phyloP scores from a whole-genome alignment of 805 yeast species.

The Candida ficus region DNA sequence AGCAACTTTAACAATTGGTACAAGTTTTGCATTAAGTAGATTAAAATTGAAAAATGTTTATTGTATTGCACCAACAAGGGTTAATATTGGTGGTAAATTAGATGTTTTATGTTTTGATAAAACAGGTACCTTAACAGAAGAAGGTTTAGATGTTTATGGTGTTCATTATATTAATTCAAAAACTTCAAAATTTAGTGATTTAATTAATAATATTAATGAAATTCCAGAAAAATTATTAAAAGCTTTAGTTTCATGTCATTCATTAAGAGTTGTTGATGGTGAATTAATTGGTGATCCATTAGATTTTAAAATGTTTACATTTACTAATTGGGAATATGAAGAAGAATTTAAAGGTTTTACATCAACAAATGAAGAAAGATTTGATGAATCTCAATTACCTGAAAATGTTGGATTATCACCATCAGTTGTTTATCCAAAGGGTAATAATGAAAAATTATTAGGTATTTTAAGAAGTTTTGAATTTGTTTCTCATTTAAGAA shows the following conservation, averaged over 20 bases:
- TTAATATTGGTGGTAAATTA: slow-evolving; percentile 92
- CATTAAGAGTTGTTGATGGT: slow-evolving; percentile 71
- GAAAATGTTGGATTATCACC: slow-evolving; percentile 42
- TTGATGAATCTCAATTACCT: slow-evolving; percentile 34
- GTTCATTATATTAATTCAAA: slow-evolving; percentile 35
- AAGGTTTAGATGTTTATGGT: slow-evolving; percentile 85
- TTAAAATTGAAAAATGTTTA: slow-evolving; percentile 65
- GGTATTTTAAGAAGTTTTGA: slow-evolving; percentile 62
- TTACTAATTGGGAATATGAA: slow-evolving; percentile 69
- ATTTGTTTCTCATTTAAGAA: slow-evolving; percentile 74
- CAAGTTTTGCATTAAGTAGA: slow-evolving; percentile 83
- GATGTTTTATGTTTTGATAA: slow-evolving; percentile 92
- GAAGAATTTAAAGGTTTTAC: slow-evolving; percentile 53
- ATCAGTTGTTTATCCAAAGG: slow-evolving; percentile 43
- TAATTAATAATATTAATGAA: slow-evolving; percentile 21
- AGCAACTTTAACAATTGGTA: slow-evolving; percentile 94
- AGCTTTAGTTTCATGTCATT: slow-evolving; percentile 68
- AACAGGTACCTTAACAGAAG: slow-evolving; percentile 96
- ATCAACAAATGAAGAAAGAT: slow-evolving; percentile 33
- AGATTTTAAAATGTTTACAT: slow-evolving; percentile 89
- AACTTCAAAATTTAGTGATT: slow-evolving; percentile 20
- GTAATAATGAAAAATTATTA: slow-evolving; percentile 33
- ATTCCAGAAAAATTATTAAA: slow-evolving; percentile 30
- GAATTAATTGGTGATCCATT: slow-evolving; percentile 91
- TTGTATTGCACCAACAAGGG: slow-evolving; percentile 91